These are phyloP conservation scores for Gorgonomyces haynaldii DNA, from an alignment of 192 early-diverging fungal genomes.

Conservation along the genomic window DNA sequence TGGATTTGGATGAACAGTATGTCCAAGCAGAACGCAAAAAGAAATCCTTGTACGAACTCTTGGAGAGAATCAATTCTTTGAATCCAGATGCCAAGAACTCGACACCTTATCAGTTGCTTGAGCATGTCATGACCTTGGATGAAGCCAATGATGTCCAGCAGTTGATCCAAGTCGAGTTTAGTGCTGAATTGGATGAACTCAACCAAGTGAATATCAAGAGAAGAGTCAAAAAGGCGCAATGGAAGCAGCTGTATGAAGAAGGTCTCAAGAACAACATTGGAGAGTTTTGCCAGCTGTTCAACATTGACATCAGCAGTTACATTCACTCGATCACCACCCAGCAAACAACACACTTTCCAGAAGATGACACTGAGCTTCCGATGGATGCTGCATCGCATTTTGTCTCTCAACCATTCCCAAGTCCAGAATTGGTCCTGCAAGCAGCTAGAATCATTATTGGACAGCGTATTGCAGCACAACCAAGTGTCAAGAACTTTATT, in stretches of 20 bases:
- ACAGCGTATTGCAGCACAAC: slow-evolving; percentile 67
- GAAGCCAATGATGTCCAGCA: slow-evolving; percentile 31
- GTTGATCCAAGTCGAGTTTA: slow-evolving; percentile 38
- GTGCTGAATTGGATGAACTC: slow-evolving; percentile 26
- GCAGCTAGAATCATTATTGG: slow-evolving; percentile 62
- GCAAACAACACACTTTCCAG: slow-evolving; percentile 24
- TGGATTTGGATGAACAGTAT: slow-evolving; percentile 71
- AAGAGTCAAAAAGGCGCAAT: slow-evolving; percentile 25
- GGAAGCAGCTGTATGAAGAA: slow-evolving; percentile 36
- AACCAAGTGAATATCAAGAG: slow-evolving; percentile 16
- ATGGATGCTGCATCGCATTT: slow-evolving; percentile 41
- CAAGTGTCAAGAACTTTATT: slow-evolving; percentile 60
- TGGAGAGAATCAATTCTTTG: slow-evolving; percentile 32
- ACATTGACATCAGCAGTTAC: slow-evolving; percentile 18
- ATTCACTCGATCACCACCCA: slow-evolving; percentile 3
- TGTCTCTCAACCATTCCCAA: slow-evolving; percentile 31
- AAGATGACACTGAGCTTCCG: slow-evolving; percentile 42
- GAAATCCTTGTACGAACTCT: slow-evolving; percentile 5
- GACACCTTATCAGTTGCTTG: slow-evolving; percentile 25
- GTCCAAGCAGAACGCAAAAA: slow-evolving; percentile 52
- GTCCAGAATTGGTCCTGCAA: slow-evolving; percentile 40
- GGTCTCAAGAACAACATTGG: slow-evolving; percentile 18
- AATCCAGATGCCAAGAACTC: slow-evolving; percentile 38
- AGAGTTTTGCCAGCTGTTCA: slow-evolving; percentile 36
- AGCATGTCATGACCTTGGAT: slow-evolving; percentile 19